phyloP scores from a whole-genome alignment of 2,329 filamentous ascomycete genomes.

The Trichoderma sp. region DNA sequence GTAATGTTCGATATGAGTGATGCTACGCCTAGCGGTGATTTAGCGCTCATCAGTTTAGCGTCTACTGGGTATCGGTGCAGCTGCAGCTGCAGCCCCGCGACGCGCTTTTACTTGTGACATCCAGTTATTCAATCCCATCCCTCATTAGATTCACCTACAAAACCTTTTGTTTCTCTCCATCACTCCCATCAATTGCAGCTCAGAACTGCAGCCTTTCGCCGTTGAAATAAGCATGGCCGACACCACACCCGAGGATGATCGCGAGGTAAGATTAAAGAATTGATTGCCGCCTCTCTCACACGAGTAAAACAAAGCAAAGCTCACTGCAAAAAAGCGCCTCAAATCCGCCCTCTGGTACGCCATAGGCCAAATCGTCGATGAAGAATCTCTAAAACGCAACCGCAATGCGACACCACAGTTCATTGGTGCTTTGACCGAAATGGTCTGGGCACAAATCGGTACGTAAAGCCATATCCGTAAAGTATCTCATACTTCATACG shows the following conservation, averaged over 20 bases:
- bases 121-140: background rate
- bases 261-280: slow-evolving; percentile 40
- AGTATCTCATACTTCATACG: background rate
- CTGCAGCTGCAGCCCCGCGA: background rate
- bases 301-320: background rate
- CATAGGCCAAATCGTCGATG: slow-evolving; percentile 85
- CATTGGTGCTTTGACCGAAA: slow-evolving; percentile 82
- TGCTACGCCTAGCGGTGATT: background rate
- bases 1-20: background rate
- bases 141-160: background rate
- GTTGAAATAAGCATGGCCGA: slow-evolving; percentile 40
- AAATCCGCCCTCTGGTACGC: slow-evolving; percentile 85
- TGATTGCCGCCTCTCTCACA: background rate
- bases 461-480: background rate
- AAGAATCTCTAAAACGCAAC: slow-evolving; percentile 64
- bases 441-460: slow-evolving; percentile 89
- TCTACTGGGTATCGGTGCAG: background rate
- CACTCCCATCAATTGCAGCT: background rate
- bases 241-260: slow-evolving; percentile 39
- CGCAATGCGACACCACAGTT: slow-evolving; percentile 91
- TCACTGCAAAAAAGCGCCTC: slow-evolving; percentile 60
- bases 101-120: background rate
- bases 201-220: background rate
- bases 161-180: background rate
- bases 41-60: background rate